Base-by-base conservation (phyloP, 2,329 filamentous ascomycete species). In the Diaporthe velutina region DNA sequence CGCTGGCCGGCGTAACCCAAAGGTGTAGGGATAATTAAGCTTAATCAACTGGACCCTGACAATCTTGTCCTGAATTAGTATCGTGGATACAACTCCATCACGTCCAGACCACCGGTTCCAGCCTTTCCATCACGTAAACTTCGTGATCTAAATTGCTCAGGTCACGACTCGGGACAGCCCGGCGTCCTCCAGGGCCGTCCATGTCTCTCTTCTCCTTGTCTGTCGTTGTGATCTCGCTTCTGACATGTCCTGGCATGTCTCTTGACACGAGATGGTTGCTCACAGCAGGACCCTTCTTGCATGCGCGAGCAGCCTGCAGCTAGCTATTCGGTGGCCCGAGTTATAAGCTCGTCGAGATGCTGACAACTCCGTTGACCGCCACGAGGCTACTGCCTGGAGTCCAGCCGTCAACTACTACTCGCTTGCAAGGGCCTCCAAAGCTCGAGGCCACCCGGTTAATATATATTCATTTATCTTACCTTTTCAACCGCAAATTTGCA, bases 401-500 rank as follows among this genome's bases (percentile, higher is more conserved):
- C 64, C 72, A 30, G 33, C 45, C 64, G 64, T 48, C 9, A 40
- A 25, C 40, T 19, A 57, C 10, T 38, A 30, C 55, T 66, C 42
- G 40, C 25, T 68, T 33, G 33, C 64, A 28, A 28, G 25, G 45
- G 64, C 64, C 48, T 38, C 48, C 45, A 68, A 48, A 38, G 33
- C 64, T 54, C 64, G 45, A 68, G 64, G 64, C 64, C 45, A 35
- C 64, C 64, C 64, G 64, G 45, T 68, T 68, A 86, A 85, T 86
- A 82, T 86, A 78, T 79, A 76, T 82, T 85, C 83, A 86, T 86
- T 83, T 86, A 85, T 82, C 79, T 81, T 77, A 60, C 78, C 81
- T 83, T 66, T 85, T 86, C 84, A 85, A 78, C 83, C 85, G 84
- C 78, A 84, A 84, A 84, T 84, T 85, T 81, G 79, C 75, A 75